These are phyloP conservation scores for Ophiocordyceps polyrhachis-furcata DNA, from an alignment of 2,329 filamentous ascomycete genomes.

Conservation along the genomic window DNA sequence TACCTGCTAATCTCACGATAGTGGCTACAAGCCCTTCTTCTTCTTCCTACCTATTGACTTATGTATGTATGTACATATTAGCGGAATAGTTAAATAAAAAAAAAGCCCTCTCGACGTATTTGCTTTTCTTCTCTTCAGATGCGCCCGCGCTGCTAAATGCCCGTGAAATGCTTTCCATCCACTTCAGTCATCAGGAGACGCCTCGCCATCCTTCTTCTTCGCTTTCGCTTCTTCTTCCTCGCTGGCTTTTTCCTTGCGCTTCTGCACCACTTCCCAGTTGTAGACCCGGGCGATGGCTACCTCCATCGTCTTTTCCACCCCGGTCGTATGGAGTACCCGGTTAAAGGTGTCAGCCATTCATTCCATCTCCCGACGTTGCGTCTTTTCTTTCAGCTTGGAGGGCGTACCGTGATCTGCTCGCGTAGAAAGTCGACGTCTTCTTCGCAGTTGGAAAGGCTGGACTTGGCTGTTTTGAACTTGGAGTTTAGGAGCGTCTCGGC, in stretches of 20 bases:
- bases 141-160: background rate
- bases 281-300: slow-evolving; percentile 95
- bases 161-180: background rate
- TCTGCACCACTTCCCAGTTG: slow-evolving; percentile 96
- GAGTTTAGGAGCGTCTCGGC: slow-evolving; percentile 60
- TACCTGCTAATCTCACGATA: no score
- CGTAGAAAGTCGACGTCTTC: slow-evolving; percentile 91
- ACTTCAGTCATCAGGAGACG: background rate
- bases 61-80: no score
- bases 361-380: no score
- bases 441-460: slow-evolving; percentile 71
- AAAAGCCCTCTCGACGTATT: no score
- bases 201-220: slow-evolving; percentile 5
- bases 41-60: no score
- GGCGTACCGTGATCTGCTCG: slow-evolving; percentile 79
- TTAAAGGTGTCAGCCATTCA: background rate
- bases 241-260: slow-evolving; percentile 71
- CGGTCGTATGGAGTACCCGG: no score
- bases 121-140: background rate
- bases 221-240: slow-evolving; percentile 31
- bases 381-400: background rate
- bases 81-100: no score
- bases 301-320: slow-evolving; percentile 79
- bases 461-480: slow-evolving; percentile 63
- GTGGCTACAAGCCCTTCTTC: no score